Evolutionary conservation across 768 basidiomycete species (phyloP).

Genomic region (Phylloporus sp.): DNA sequence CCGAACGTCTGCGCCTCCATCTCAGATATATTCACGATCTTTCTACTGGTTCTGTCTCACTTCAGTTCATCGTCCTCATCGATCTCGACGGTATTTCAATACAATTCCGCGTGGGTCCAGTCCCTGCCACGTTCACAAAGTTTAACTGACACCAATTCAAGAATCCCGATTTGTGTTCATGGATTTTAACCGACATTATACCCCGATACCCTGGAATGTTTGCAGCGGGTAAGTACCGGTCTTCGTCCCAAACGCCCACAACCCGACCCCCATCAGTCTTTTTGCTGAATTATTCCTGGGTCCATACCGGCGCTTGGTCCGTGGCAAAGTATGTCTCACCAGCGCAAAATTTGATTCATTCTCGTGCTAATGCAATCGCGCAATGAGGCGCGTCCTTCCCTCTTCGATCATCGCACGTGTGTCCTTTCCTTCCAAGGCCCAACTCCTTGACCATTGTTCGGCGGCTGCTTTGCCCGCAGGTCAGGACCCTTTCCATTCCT

Average conservation of each 20-base stretch:
- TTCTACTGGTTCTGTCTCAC: constrained; percentile 33
- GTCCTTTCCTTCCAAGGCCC: constrained; percentile 56
- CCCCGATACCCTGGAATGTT: constrained; percentile 75
- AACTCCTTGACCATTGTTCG: constrained; percentile 53
- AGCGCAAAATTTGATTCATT: no score
- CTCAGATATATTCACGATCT: constrained; percentile 45
- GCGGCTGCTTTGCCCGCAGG: constrained; percentile 51
- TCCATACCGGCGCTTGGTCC: constrained; percentile 63
- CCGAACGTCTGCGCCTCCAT: constrained; percentile 56
- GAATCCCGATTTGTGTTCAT: constrained; percentile 59
- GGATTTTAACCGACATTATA: constrained; percentile 60
- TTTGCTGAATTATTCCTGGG: constrained; percentile 70
- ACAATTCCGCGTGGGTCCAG: constrained; percentile 48
- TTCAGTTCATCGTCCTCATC: constrained; percentile 67
- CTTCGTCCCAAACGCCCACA: not conserved
- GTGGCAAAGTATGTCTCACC: constrained; percentile 50
- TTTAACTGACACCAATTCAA: constrained; percentile 22
- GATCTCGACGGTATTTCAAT: constrained; percentile 56
- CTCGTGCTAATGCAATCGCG: constrained; percentile 3
- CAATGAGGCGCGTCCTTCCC: constrained; percentile 55
- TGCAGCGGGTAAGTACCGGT: constrained; percentile 52
- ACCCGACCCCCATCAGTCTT: constrained; percentile 42
- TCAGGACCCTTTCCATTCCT: not conserved
- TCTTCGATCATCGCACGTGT: constrained; percentile 54
- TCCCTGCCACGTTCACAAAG: not conserved